Conservation (phyloP, 1,139 yeast species). For the Candida tropicalis region DNA sequence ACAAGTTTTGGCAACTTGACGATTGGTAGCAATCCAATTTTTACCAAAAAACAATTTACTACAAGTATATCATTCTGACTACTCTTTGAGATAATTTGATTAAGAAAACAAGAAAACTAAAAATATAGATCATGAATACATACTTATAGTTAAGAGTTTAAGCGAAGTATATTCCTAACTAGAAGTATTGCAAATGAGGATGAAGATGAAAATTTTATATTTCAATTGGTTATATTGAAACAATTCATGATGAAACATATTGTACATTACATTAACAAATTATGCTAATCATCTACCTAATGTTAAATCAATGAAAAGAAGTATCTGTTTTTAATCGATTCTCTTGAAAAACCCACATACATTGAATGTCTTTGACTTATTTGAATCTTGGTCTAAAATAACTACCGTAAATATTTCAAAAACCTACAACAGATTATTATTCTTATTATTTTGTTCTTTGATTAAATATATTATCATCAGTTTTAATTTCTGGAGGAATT, state of each 20-base stretch:
- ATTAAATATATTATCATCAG: constrained; percentile 64
- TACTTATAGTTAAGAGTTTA: constrained; percentile 24
- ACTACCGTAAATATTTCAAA: constrained; percentile 56
- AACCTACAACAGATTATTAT: too few relatives aligned
- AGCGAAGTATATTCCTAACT: constrained; percentile 53
- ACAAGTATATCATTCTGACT: too few relatives aligned
- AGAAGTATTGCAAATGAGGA: constrained; percentile 46
- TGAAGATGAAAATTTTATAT: constrained; percentile 17
- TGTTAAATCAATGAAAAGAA: constrained; percentile 53
- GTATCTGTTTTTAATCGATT: constrained; percentile 64
- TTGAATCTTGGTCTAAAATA: constrained; percentile 61
- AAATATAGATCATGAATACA: too few relatives aligned
- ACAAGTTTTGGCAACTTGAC: too few relatives aligned
- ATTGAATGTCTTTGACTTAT: constrained; percentile 61
- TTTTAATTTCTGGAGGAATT: constrained; percentile 65
- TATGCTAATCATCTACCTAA: constrained; percentile 50
- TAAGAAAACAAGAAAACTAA: not conserved
- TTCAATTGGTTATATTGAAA: too few relatives aligned
- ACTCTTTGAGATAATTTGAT: too few relatives aligned
- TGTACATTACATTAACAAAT: too few relatives aligned
- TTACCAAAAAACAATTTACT: too few relatives aligned
- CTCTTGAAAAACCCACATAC: constrained; percentile 64
- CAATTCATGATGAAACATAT: too few relatives aligned
- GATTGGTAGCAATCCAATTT: too few relatives aligned
- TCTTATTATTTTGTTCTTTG: constrained; percentile 63